Conservation (phyloP, 768 basidiomycete genomes). For the Leccinum incarnatum region DNA sequence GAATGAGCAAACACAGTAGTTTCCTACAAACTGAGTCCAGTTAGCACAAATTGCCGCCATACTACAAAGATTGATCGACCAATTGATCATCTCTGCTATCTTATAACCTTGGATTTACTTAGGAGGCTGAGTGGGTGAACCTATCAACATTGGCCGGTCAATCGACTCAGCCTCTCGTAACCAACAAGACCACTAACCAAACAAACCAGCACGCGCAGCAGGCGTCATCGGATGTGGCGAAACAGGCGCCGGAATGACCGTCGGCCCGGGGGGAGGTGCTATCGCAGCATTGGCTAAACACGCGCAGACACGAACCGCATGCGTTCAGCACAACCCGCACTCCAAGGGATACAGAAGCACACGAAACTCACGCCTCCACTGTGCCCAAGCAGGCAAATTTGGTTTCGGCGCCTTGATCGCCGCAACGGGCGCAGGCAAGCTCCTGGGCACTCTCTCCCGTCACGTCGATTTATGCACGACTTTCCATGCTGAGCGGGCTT, state of each 20-base stretch:
- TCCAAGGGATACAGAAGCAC: background rate
- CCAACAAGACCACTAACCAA: constrained; percentile 43
- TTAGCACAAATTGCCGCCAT: too few species aligned
- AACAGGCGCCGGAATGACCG: constrained; percentile 34
- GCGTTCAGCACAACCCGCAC: background rate
- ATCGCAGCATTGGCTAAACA: constrained; percentile 61
- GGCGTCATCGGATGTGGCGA: constrained; percentile 40
- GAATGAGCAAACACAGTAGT: too few species aligned
- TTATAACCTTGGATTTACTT: constrained; percentile 28
- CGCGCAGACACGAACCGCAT: background rate
- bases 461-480: constrained; percentile 64
- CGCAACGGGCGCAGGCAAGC: constrained; percentile 38
- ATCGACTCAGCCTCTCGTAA: constrained; percentile 1
- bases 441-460: constrained; percentile 45
- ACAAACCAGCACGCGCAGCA: constrained; percentile 58
- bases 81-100: too few species aligned
- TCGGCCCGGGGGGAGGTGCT: constrained; percentile 45
- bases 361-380: constrained; percentile 65
- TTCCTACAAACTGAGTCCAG: too few species aligned
- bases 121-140: constrained; percentile 46
- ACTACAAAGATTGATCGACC: too few species aligned
- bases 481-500: constrained; percentile 72
- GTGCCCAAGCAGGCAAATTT: constrained; percentile 74
- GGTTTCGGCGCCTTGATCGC: constrained; percentile 48
- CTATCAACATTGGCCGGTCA: constrained; percentile 18